Evolutionary conservation across 345 rosid species (phyloP).

Genomic region (Eucalyptus brandiana): DNA sequence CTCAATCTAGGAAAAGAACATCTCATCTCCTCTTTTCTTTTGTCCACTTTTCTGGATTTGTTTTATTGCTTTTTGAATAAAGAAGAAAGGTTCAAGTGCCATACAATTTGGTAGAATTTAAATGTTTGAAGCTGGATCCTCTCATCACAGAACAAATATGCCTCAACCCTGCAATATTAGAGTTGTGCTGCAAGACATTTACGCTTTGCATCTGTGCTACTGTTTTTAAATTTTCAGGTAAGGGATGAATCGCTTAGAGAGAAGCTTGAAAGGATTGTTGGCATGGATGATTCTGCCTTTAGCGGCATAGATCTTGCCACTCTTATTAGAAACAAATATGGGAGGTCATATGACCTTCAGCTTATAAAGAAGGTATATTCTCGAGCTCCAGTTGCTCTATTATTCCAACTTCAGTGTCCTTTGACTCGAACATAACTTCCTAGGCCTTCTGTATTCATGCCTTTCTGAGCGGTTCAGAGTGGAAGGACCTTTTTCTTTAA

Average conservation of each 20-base stretch:
- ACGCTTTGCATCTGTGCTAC: neutral
- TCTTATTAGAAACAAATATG: constrained; percentile 83
- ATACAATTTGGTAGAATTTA: neutral
- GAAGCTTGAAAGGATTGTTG: constrained; percentile 86
- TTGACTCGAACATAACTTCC: neutral
- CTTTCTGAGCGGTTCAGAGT: neutral
- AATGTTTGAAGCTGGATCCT: neutral
- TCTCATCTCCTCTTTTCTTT: neutral
- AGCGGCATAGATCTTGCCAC: constrained; percentile 93
- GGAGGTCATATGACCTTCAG: constrained; percentile 92
- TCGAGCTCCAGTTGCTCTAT: neutral
- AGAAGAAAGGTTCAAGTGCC: neutral
- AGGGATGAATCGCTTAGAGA: constrained; percentile 47
- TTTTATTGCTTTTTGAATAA: neutral
- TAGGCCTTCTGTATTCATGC: neutral
- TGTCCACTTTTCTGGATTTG: neutral
- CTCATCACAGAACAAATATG: neutral
- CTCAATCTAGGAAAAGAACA: neutral
- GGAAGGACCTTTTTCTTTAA: neutral
- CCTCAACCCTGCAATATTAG: neutral
- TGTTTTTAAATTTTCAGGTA: constrained; percentile 18
- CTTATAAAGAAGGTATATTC: constrained; percentile 74
- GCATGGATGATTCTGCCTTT: constrained; percentile 79
- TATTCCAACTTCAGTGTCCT: neutral
- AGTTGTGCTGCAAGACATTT: neutral